These are phyloP conservation scores for Fraxinus sp. DNA, from an alignment of 305 asterid genomes.

Conservation along the genomic window DNA sequence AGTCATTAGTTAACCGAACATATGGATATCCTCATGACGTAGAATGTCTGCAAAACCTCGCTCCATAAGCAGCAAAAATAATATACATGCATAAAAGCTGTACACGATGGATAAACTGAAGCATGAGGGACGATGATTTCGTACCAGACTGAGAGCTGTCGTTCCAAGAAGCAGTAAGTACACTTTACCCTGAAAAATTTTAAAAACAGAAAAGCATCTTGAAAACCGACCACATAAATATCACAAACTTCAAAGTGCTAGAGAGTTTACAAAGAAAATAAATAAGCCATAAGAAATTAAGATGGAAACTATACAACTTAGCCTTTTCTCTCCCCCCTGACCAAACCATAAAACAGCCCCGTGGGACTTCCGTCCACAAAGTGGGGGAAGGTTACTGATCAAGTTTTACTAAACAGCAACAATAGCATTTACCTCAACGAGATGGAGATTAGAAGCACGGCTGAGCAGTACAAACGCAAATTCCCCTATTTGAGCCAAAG, in stretches of 20 bases:
- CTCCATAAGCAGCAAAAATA: neutral
- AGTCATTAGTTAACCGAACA: neutral
- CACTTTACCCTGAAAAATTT: conserved; percentile 69
- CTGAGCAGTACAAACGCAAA: conserved; percentile 96
- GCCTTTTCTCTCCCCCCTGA: neutral
- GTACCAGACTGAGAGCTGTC: conserved; percentile 98
- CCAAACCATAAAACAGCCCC: conserved; percentile 1
- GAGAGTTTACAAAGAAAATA: neutral
- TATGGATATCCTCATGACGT: neutral
- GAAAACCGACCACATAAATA: neutral
- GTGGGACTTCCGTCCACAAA: neutral
- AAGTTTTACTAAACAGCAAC: conserved; percentile 12
- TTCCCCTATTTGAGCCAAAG: conserved; percentile 98
- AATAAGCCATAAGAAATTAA: neutral
- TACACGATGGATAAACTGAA: conserved; percentile 15
- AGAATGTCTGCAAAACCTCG: neutral
- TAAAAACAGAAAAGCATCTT: conserved; percentile 5
- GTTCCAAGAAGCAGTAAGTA: conserved; percentile 97
- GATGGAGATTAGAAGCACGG: conserved; percentile 98
- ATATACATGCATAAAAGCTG: neutral
- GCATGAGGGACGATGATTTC: conserved; percentile 17
- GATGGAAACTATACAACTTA: neutral
- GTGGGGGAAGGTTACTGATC: neutral
- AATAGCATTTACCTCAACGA: conserved; percentile 74
- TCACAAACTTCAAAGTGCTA: neutral